These are phyloP conservation scores for Leishmania arabica DNA, from an alignment of 208 protist genomes.

Conservation along the genomic window DNA sequence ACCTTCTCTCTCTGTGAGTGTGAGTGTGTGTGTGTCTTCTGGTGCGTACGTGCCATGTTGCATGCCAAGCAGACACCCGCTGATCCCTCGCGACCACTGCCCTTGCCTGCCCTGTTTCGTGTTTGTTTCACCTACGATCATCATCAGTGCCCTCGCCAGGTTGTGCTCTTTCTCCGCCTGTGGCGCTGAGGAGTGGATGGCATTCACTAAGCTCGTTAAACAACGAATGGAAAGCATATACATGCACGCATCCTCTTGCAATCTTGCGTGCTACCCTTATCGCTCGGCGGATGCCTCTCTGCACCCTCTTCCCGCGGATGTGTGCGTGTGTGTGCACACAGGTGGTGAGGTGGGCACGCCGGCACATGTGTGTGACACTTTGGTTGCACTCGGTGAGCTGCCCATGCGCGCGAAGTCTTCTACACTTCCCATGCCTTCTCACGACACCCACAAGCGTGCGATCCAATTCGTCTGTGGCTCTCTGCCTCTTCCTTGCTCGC, in stretches of 20 bases:
- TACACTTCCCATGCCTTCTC: not conserved
- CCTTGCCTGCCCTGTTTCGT: not conserved
- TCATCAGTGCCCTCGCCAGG: not conserved
- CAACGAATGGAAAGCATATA: not conserved
- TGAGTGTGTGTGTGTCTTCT: not conserved
- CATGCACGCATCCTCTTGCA: not conserved
- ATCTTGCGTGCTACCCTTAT: not conserved
- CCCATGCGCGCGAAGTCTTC: not conserved
- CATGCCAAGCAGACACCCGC: not conserved
- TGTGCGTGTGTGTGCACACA: not conserved
- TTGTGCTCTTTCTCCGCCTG: not conserved
- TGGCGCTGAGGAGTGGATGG: not conserved
- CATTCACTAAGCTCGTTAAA: not conserved
- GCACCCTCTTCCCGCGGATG: not conserved
- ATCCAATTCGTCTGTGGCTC: not conserved
- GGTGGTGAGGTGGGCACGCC: not conserved
- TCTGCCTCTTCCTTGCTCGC: no score
- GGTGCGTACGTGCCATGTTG: conserved; percentile 1
- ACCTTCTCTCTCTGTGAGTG: not conserved
- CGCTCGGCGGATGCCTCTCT: not conserved
- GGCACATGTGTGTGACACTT: not conserved
- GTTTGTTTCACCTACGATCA: not conserved
- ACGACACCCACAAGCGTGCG: not conserved
- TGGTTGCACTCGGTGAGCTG: no score
- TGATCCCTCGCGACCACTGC: not conserved